Conservation (phyloP, 352 stramenopile genomes). For the Hyaloperonospora arabidopsidis region DNA sequence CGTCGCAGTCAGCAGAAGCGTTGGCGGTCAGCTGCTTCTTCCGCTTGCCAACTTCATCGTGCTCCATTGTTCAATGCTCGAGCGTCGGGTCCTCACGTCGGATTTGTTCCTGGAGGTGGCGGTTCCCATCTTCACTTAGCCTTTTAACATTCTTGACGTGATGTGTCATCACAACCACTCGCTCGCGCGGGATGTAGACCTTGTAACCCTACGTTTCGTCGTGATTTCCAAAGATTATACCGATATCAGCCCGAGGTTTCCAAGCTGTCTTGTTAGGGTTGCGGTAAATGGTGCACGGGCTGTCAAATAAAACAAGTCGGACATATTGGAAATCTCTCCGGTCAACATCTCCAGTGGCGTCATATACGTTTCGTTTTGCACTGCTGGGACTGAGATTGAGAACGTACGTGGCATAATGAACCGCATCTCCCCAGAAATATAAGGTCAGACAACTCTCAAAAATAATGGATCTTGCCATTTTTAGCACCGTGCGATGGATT, state of each 20-base stretch:
- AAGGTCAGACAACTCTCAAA: too few species aligned
- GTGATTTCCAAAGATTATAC: background rate
- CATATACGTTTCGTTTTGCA: too few species aligned
- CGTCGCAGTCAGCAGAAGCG: background rate
- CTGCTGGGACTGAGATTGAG: too few species aligned
- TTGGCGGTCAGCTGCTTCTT: background rate
- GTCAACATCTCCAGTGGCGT: too few species aligned
- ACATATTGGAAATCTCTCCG: too few species aligned
- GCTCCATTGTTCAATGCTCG: background rate
- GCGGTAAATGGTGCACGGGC: background rate
- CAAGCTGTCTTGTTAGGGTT: background rate
- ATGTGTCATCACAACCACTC: background rate
- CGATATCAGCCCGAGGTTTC: background rate
- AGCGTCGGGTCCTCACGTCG: background rate
- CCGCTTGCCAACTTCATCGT: background rate
- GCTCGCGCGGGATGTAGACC: background rate
- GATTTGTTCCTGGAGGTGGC: background rate
- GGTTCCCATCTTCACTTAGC: background rate
- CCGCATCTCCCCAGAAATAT: too few species aligned
- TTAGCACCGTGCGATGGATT: too few species aligned
- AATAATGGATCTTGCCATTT: too few species aligned
- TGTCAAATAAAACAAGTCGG: constrained; percentile 1
- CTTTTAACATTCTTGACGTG: constrained; percentile 2
- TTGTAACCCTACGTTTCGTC: constrained; percentile 6
- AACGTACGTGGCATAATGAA: too few species aligned